Base-by-base conservation (phyloP, 2,329 filamentous ascomycete species). In the Diplodia corticola region DNA sequence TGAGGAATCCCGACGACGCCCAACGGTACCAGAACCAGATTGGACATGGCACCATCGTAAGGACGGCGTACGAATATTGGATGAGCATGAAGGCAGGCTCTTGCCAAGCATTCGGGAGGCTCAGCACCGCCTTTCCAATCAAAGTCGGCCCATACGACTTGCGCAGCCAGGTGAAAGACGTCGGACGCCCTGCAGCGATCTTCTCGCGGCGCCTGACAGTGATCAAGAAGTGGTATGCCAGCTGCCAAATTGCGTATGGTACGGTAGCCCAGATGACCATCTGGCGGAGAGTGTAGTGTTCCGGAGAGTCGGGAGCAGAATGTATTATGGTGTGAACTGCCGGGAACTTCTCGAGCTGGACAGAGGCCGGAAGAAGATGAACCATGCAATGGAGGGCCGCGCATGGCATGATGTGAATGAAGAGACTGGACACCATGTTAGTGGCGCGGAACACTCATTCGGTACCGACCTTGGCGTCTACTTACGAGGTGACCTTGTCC, bases 351-450 rank as follows among this genome's bases (percentile, higher is more conserved):
- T 82, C 79, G 69, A 84, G 81, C 73, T 96, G 90, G 49, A 85
- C 77, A 24, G 88, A 86, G 1, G 86, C 78, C 0, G 90, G 80
- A 13, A 93, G 83, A 22, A 98, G 83, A 76, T 99, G 95, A 17
- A 97, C 91, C 15, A 99, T 84, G 75, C 92, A 96, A 78, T 99
- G 95, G 13, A 99, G 85, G 1, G 93, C 92, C 5, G 91, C 94
- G 70, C 93, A 97, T 0, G 95, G 95, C 94, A 99, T 99, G 73
- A 99, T 96, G 78, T 99, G 95, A 71, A 99, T 97, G 81, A 99
- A 99, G n/a, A 99, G 85, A 77, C 88, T 90, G 68, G 6, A 49
- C 35, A 24, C 24, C 63, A 24, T 44, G 53, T 63, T 44, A 65
- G 6, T 13, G 30, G 20, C 6, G 12, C 17, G 12, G 15, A 44